Percentiles rank a stretch among this genome's conserved stretches.
Evolutionary conservation across 495 filamentous ascomycete species (phyloP).

Genomic region (Achaetomiella virescens): DNA sequence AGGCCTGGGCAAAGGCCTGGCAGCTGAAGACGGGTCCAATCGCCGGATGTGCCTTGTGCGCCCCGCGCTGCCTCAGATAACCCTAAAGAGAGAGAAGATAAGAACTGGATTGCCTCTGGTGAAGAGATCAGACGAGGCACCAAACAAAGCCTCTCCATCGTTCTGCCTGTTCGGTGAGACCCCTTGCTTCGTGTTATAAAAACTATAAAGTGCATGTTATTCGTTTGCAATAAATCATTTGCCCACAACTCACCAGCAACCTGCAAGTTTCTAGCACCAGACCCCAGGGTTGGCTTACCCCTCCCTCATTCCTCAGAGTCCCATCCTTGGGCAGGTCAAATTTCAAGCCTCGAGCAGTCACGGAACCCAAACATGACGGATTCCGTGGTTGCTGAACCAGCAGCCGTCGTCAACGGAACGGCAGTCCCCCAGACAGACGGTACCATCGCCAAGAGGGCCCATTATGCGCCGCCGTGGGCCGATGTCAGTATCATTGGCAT

Average conservation of each 20-base stretch:
- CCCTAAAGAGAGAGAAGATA: background rate
- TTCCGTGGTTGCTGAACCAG: background rate
- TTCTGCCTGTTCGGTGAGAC: too few relatives aligned
- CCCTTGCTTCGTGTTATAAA: too few relatives aligned
- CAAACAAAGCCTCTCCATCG: background rate
- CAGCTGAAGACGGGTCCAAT: background rate
- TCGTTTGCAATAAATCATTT: too few relatives aligned
- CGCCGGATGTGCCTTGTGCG: background rate
- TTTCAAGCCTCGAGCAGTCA: background rate
- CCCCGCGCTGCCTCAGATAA: background rate
- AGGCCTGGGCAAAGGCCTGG: background rate
- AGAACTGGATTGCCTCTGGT: background rate
- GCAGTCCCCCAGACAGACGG: slow-evolving; percentile 20
- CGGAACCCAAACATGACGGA: slow-evolving; percentile 1
- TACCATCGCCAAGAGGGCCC: slow-evolving; percentile 45
- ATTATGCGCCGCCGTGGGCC: slow-evolving; percentile 91
- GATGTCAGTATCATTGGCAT: slow-evolving; percentile 92
- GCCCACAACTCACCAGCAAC: too few relatives aligned
- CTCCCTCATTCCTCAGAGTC: too few relatives aligned
- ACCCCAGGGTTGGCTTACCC: too few relatives aligned
- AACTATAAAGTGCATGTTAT: too few relatives aligned
- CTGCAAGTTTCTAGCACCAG: too few relatives aligned
- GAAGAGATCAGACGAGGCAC: background rate
- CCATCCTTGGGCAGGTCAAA: too few relatives aligned
- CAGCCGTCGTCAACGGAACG: slow-evolving; percentile 7